Conservation (phyloP, 306 rosid genomes). For the Lotus japonicus region DNA sequence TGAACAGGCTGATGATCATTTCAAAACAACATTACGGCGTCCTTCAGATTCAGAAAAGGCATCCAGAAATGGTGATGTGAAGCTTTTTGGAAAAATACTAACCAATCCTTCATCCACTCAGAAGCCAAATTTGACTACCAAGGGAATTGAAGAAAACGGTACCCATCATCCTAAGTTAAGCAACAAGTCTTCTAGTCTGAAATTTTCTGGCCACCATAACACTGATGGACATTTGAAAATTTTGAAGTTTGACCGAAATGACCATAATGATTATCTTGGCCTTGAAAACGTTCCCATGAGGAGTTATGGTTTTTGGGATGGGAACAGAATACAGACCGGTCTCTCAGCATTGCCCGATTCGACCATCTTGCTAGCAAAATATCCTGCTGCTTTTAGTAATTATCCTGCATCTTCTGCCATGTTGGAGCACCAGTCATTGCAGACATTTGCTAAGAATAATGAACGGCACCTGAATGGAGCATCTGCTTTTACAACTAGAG, state of each 20-base stretch:
- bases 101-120: constrained; percentile 51
- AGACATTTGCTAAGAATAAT: constrained; percentile 34
- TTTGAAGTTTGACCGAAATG: constrained; percentile 48
- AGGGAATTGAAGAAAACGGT: constrained; percentile 46
- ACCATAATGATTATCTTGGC: constrained; percentile 29
- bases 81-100: constrained; percentile 84
- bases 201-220: constrained; percentile 38
- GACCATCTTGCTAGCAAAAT: constrained; percentile 66
- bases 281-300: constrained; percentile 57
- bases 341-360: constrained; percentile 69
- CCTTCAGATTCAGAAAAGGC: constrained; percentile 55
- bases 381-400: constrained; percentile 78
- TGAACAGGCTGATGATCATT: constrained; percentile 28
- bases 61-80: constrained; percentile 79
- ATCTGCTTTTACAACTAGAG: constrained; percentile 45
- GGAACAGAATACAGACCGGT: constrained; percentile 59
- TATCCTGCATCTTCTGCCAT: constrained; percentile 42
- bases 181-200: constrained; percentile 42
- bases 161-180: constrained; percentile 30
- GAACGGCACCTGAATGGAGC: constrained; percentile 47
- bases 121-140: constrained; percentile 33
- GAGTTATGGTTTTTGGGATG: constrained; percentile 70
- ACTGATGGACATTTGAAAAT: constrained; percentile 45
- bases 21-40: constrained; percentile 22
- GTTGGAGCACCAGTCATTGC: constrained; percentile 57